Evolutionary conservation across 306 rosid genomes (phyloP).

Genomic region (Cajanus cajan): DNA sequence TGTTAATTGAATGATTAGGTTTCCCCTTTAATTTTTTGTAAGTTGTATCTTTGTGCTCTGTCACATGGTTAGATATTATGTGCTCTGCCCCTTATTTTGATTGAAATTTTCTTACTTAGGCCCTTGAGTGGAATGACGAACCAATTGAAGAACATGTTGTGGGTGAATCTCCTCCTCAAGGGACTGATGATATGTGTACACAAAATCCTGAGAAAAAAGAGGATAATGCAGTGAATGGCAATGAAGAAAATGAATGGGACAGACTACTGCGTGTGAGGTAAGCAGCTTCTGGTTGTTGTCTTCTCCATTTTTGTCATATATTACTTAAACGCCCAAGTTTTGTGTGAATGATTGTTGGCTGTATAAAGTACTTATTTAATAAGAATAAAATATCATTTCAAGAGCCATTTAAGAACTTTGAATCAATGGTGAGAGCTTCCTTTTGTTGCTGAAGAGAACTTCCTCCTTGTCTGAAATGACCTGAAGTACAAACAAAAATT

Average conservation of each 20-base stretch:
- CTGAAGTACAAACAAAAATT: not conserved
- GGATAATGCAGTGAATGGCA: slow-evolving; percentile 50
- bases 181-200: slow-evolving; percentile 54
- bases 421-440: not conserved
- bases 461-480: slow-evolving; percentile 21
- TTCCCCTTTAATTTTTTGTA: not conserved
- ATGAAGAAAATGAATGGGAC: slow-evolving; percentile 99
- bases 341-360: not conserved
- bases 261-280: slow-evolving; percentile 86
- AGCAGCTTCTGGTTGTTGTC: slow-evolving; percentile 30
- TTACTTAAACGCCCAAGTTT: not conserved
- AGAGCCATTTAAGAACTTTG: slow-evolving; percentile 22
- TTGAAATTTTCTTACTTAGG: slow-evolving; percentile 46
- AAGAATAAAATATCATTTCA: slow-evolving; percentile 12
- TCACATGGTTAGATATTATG: not conserved
- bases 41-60: slow-evolving; percentile 12
- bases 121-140: slow-evolving; percentile 97
- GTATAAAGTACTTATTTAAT: not conserved
- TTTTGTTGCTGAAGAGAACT: slow-evolving; percentile 23
- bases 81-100: slow-evolving; percentile 6
- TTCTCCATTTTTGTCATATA: not conserved
- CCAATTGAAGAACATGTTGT: slow-evolving; percentile 76
- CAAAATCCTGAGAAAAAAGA: slow-evolving; percentile 78
- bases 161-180: slow-evolving; percentile 73
- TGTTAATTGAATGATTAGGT: slow-evolving; percentile 7